Evolutionary conservation across 208 protist genomes (phyloP).

Genomic region (Strigomonas culicis): DNA sequence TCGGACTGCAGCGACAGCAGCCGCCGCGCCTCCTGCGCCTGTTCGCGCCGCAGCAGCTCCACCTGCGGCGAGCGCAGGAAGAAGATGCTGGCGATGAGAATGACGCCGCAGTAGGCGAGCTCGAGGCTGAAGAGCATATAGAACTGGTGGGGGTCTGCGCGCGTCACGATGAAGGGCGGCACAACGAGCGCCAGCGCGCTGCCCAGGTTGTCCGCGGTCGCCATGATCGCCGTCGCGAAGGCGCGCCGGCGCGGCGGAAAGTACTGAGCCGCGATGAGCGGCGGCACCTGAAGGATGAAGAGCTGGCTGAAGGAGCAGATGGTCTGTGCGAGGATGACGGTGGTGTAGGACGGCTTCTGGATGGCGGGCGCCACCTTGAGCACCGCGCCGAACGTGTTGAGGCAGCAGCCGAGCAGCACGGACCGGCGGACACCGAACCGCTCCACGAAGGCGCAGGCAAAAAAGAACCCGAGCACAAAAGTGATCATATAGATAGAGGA

Average conservation of each 20-base stretch:
- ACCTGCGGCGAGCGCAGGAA: constrained; percentile 40
- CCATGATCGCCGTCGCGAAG: constrained; percentile 58
- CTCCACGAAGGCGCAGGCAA: constrained; percentile 70
- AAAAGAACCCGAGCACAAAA: constrained; percentile 47
- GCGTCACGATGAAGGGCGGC: constrained; percentile 61
- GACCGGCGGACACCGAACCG: constrained; percentile 54
- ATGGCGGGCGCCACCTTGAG: constrained; percentile 56
- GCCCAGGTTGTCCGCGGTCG: constrained; percentile 68
- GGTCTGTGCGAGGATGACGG: constrained; percentile 43
- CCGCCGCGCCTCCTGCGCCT: background rate
- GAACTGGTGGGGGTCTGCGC: constrained; percentile 15
- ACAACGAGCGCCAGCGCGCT: constrained; percentile 60
- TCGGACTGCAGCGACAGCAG: background rate
- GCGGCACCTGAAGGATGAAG: constrained; percentile 71
- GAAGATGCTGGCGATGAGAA: constrained; percentile 39
- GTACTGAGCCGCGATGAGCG: constrained; percentile 65
- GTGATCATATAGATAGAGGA: constrained; percentile 83
- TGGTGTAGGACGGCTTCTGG: constrained; percentile 41
- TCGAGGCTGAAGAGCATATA: constrained; percentile 38
- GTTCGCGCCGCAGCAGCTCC: too few relatives aligned
- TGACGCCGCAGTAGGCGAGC: constrained; percentile 39
- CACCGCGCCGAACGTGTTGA: constrained; percentile 59
- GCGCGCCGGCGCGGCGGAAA: constrained; percentile 51
- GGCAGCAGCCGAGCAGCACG: constrained; percentile 42
- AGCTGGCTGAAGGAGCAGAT: constrained; percentile 60